phyloP scores from a whole-genome alignment of 2,329 filamentous ascomycete species.

The Phialophora expanda region DNA sequence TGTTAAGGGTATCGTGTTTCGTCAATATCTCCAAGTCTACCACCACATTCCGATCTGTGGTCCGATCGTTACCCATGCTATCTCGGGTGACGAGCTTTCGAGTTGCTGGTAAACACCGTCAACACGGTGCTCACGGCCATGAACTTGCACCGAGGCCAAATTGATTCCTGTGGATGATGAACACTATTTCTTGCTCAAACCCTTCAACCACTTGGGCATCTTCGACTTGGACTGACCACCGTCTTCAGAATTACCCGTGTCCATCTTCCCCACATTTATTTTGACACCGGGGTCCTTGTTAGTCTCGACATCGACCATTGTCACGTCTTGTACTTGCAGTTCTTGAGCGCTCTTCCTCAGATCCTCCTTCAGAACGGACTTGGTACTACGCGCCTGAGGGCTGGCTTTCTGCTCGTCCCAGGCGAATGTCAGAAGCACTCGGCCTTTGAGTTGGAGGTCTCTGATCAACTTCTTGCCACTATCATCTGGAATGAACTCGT shows the following conservation, averaged over 20 bases:
- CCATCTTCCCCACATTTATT: constrained; percentile 42
- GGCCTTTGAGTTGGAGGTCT: constrained; percentile 71
- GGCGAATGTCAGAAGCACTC: constrained; percentile 74
- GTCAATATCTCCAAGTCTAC: constrained; percentile 1
- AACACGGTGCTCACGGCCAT: background rate
- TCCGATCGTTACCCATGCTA: background rate
- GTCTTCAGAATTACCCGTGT: constrained; percentile 46
- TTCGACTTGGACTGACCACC: constrained; percentile 46
- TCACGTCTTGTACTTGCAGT: constrained; percentile 67
- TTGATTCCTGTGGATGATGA: background rate
- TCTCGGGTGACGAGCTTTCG: background rate
- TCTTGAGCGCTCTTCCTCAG: constrained; percentile 68
- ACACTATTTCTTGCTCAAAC: constrained; percentile 70
- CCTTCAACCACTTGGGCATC: constrained; percentile 74
- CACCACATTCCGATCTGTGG: background rate
- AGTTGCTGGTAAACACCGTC: background rate
- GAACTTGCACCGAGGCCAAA: constrained; percentile 3
- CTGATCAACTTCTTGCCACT: constrained; percentile 63
- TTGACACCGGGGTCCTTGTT: constrained; percentile 42
- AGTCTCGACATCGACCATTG: constrained; percentile 49
- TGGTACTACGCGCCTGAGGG: constrained; percentile 57
- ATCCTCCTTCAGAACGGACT: constrained; percentile 65
- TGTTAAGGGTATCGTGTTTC: background rate
- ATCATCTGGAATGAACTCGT: constrained; percentile 50
- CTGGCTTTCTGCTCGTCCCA: constrained; percentile 71